Percentiles rank a stretch among this genome's conserved stretches.
These are phyloP conservation scores for Tanacetum coccineum DNA, from an alignment of 129 eudicot genomes.

Conservation along the genomic window DNA sequence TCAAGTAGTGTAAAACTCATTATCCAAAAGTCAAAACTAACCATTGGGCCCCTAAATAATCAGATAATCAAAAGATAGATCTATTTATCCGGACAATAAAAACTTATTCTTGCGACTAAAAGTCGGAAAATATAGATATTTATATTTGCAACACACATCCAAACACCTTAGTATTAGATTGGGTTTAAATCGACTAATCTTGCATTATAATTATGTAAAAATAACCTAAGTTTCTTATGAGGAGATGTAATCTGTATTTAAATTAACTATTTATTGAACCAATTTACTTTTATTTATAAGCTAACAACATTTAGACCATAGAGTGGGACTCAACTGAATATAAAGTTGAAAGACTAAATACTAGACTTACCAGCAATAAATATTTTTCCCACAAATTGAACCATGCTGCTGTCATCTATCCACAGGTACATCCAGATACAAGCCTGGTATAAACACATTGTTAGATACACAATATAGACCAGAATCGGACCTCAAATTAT, in stretches of 20 bases:
- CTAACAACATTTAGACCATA: too few species aligned
- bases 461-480: neutral
- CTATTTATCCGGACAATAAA: neutral
- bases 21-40: too few species aligned
- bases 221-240: slow-evolving; percentile 27
- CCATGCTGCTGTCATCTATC: slow-evolving; percentile 58
- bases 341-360: slow-evolving; percentile 4
- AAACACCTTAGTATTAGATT: neutral
- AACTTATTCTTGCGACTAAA: neutral
- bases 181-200: neutral
- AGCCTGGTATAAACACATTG: slow-evolving; percentile 45
- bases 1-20: too few species aligned
- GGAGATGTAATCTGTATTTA: too few species aligned
- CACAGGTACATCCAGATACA: slow-evolving; percentile 83
- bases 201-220: slow-evolving; percentile 36
- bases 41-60: neutral
- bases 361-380: slow-evolving; percentile 73
- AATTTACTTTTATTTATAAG: too few species aligned
- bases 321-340: too few species aligned
- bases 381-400: slow-evolving; percentile 70
- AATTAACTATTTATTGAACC: too few species aligned
- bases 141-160: neutral
- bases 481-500: neutral
- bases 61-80: neutral
- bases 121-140: neutral